Evolutionary conservation across 1,139 yeast genomes (phyloP).

Genomic region (Blastobotrys indianensis): DNA sequence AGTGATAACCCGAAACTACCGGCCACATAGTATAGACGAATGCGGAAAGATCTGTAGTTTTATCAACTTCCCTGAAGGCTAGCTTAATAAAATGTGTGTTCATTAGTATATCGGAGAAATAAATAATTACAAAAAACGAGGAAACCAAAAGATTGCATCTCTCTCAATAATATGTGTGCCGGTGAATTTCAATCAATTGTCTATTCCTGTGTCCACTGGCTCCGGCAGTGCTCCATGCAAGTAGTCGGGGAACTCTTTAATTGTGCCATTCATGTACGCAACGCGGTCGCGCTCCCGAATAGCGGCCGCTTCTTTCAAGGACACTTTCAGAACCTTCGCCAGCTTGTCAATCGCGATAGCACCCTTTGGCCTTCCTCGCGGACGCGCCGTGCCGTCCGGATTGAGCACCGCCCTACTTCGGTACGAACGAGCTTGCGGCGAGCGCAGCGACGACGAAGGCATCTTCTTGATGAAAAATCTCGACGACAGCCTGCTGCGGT

Average conservation of each 20-base stretch:
- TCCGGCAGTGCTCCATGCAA: too few species aligned
- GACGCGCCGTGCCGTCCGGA: neutral
- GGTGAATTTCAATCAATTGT: too few species aligned
- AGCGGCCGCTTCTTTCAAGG: slow-evolving; percentile 7
- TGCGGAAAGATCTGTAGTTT: too few species aligned
- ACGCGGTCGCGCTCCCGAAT: slow-evolving; percentile 9
- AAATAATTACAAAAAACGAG: neutral
- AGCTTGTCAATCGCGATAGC: slow-evolving; percentile 9
- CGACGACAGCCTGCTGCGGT: too few species aligned
- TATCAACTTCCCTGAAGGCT: too few species aligned
- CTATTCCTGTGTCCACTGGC: too few species aligned
- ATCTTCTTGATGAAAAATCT: too few species aligned
- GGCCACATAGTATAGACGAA: too few species aligned
- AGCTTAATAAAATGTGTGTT: too few species aligned
- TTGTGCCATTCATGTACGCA: slow-evolving; percentile 2
- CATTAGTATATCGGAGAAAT: neutral
- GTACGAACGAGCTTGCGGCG: neutral
- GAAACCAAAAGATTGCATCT: neutral
- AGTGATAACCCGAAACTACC: too few species aligned
- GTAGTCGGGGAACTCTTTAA: slow-evolving; percentile 3
- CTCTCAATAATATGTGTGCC: too few species aligned
- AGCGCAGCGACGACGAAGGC: neutral
- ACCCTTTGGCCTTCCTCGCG: slow-evolving; percentile 13
- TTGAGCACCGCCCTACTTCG: neutral
- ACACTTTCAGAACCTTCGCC: slow-evolving; percentile 7